Base-by-base conservation (phyloP, 2,329 filamentous ascomycete genomes). In the Mycosphaerella sp. region DNA sequence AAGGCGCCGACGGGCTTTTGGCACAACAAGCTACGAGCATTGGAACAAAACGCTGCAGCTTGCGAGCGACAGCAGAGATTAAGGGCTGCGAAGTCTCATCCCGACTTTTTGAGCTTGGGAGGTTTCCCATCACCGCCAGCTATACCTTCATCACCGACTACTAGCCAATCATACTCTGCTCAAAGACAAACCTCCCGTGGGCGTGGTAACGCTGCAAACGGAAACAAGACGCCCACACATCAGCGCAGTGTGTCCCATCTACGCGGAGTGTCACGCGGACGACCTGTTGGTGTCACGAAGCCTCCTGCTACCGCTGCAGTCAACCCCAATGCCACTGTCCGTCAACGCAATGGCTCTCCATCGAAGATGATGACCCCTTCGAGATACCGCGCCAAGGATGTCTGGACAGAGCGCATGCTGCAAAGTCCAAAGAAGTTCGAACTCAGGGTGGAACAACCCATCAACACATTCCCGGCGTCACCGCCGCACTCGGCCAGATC, bases 351-450 rank as follows among this genome's bases (percentile, higher is more conserved):
- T 58, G 57, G 58, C 37, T 66, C 63, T 30, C 64, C 66, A 18
- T 70, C 75, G 39, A 79, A 75, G 60, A 76, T 80, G 73, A 79
- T 79, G 73, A 77, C 73, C 59, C 72, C 78, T 36, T 74, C 75
- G 17, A 72, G 75, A 50, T 71, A 70, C 57, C 68, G 68, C 10
- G 59, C 67, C 66, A 72, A 66, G 64, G 73, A 70, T 61, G 71
- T 64, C 64, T 82, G 79, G 79, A 70, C 73, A 35, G 73, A 77
- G 57, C 75, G 77, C 52, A 70, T 80, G 40, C 73, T 70, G 37
- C 55, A 60, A 30, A 59, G 64, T 49, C 58, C 66, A 17, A 67
- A 79, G 52, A 75, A 75, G 54, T 79, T 79, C 61, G 71, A 71
- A 54, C 65, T 79, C 39, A 72, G 75, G 42, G 65, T 71, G 56